A percentile compares a stretch with the other conserved stretches of the same genome.
Evolutionary conservation across 495 filamentous ascomycete species (phyloP).

Genomic region (Penicillium malachiteum): DNA sequence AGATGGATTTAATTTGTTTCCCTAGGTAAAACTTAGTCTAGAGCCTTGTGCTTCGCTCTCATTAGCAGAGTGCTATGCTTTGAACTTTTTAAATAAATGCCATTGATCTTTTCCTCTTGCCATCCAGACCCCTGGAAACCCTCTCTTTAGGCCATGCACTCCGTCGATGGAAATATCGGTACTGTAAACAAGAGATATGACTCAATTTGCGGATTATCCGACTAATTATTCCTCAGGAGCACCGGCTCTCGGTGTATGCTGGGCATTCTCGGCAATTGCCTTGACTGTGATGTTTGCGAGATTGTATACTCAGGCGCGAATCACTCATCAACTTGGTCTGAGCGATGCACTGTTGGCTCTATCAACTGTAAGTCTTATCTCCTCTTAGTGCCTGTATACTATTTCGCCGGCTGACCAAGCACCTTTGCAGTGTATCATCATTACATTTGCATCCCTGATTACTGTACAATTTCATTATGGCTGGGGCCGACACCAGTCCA

Average conservation of each 20-base stretch:
- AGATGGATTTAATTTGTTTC: too few relatives aligned
- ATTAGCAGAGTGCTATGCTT: too few relatives aligned
- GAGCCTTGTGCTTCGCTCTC: too few relatives aligned
- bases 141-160: too few relatives aligned
- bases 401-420: not conserved
- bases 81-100: too few relatives aligned
- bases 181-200: too few relatives aligned
- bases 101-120: too few relatives aligned
- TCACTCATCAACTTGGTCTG: conserved; percentile 1
- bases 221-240: not conserved
- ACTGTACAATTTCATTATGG: conserved; percentile 2
- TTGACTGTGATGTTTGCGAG: not conserved
- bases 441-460: not conserved
- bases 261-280: not conserved
- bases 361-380: not conserved
- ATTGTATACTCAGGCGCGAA: not conserved
- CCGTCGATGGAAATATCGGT: too few relatives aligned
- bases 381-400: too few relatives aligned
- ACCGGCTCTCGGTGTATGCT: conserved; percentile 1
- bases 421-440: not conserved
- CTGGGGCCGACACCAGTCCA: not conserved
- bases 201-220: too few relatives aligned
- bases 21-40: too few relatives aligned
- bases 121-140: too few relatives aligned
- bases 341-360: not conserved